Base-by-base conservation (phyloP, 202 grass and related monocot genomes). In the Elaeis oleifera region DNA sequence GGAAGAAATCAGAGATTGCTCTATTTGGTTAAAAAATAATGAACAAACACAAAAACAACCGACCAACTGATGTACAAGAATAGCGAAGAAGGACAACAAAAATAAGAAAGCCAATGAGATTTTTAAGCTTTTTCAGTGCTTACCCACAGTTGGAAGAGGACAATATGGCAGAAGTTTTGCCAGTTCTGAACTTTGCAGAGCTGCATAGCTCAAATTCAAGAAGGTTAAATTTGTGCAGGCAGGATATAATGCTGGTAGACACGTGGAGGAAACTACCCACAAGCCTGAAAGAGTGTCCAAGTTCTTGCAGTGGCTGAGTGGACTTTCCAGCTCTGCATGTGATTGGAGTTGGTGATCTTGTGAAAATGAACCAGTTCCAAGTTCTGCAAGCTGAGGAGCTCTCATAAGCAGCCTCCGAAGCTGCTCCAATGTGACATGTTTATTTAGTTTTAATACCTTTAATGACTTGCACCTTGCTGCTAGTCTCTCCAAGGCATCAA, bases 181-280 rank as follows among this genome's bases (percentile, higher is more conserved):
- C 49, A 95, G 74, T 19, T 90, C 85, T 17, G 77, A 78, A 56
- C 78, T 19, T 11, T 69, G 79, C 52, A 95, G 56, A 29, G 14
- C 79, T 4, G 77, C 82, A 48, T 81, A 95, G 64, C 90, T 95
- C 59, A 95, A 89, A 71, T 95, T 95, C 11, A 95, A 79, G 36
- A 81, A 85, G 3, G 85, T 95, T 54, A 95, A 70, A 67, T 79
- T 95, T 44, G 64, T 69, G 23, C 85, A 95, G 22, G 82, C 80
- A 24, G 83, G 82, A 60, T 89, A 81, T 70, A 95, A 69, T 71
- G 90, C 74, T 18, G 77, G 74, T 24, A 89, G 80, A 61, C 76
- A 95, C 32, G 73, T 67, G 14, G 82, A 54, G 73, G 88, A 77
- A n/a, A 79, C 67, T 17, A 89, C 85, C 65, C 75, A 76, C 61